Evolutionary conservation across 495 filamentous ascomycete genomes (phyloP).

Genomic region (Penicillium lividum): DNA sequence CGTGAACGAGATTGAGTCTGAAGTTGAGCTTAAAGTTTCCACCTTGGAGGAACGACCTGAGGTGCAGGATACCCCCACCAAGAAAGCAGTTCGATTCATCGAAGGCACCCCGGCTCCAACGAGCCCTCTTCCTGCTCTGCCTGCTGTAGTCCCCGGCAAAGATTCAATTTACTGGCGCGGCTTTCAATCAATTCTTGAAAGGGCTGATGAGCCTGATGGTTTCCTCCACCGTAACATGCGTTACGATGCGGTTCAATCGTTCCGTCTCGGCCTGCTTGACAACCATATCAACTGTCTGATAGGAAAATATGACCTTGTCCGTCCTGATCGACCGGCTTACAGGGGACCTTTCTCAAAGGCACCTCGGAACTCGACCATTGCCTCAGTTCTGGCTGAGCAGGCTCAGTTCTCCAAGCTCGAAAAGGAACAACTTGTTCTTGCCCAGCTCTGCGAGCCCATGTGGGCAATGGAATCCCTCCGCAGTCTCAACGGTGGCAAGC

Average conservation of each 20-base stretch:
- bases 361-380: slow-evolving; percentile 52
- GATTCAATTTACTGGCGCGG: slow-evolving; percentile 92
- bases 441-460: slow-evolving; percentile 69
- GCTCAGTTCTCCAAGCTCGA: slow-evolving; percentile 58
- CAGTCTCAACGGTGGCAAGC: slow-evolving; percentile 74
- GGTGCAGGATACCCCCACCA: slow-evolving; percentile 36
- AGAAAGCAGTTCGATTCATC: slow-evolving; percentile 78
- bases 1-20: slow-evolving; percentile 46
- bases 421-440: slow-evolving; percentile 75
- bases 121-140: slow-evolving; percentile 34
- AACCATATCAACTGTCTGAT: slow-evolving; percentile 70
- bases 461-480: slow-evolving; percentile 82
- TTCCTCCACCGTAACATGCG: slow-evolving; percentile 82
- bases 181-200: slow-evolving; percentile 69
- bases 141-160: slow-evolving; percentile 44
- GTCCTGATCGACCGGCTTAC: slow-evolving; percentile 48
- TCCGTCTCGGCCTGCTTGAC: slow-evolving; percentile 65
- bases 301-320: slow-evolving; percentile 68
- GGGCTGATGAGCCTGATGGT: slow-evolving; percentile 63
- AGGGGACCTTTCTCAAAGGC: slow-evolving; percentile 53
- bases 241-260: slow-evolving; percentile 85
- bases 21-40: slow-evolving; percentile 36
- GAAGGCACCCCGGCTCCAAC: slow-evolving; percentile 48
- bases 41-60: slow-evolving; percentile 5
- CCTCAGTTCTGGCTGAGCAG: slow-evolving; percentile 43